Evolutionary conservation across 495 filamentous ascomycete species (phyloP).

Genomic region (Xylaria curta): DNA sequence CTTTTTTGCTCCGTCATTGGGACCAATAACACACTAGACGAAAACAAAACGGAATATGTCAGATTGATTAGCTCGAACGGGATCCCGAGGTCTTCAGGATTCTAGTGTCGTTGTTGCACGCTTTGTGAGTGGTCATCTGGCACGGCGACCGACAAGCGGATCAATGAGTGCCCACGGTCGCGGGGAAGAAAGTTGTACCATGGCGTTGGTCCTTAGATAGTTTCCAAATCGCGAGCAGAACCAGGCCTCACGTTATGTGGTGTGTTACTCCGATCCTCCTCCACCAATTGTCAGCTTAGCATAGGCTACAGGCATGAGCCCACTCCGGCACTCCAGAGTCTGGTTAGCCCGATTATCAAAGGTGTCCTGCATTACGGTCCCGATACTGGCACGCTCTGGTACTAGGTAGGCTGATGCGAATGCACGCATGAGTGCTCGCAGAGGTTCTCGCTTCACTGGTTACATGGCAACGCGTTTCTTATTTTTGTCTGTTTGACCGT

Average conservation of each 20-base stretch:
- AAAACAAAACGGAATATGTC: constrained; percentile 28
- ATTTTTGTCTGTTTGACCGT: constrained; percentile 1
- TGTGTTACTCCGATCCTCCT: constrained; percentile 3
- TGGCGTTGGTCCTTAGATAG: constrained; percentile 15
- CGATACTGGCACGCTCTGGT: not conserved
- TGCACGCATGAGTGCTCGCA: constrained; percentile 5
- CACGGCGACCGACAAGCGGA: not conserved
- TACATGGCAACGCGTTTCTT: constrained; percentile 4
- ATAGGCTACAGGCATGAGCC: constrained; percentile 14
- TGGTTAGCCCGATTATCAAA: constrained; percentile 19
- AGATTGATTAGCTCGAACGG: constrained; percentile 14
- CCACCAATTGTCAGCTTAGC: constrained; percentile 18
- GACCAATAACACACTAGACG: constrained; percentile 22
- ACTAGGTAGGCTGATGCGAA: not conserved
- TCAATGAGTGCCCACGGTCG: constrained; percentile 4
- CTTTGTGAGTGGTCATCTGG: constrained; percentile 9
- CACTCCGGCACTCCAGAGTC: constrained; percentile 9
- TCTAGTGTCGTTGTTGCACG: constrained; percentile 10
- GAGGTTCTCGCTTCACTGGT: not conserved
- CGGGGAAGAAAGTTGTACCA: constrained; percentile 20
- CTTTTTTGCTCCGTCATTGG: constrained; percentile 18
- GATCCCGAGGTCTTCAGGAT: constrained; percentile 7
- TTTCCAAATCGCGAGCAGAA: not conserved
- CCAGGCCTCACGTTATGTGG: not conserved
- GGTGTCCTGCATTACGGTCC: constrained; percentile 17